A percentile compares a stretch with the other conserved stretches of the same genome.
Evolutionary conservation across 805 yeast genomes (phyloP).

Genomic region (Pichia deserticola): DNA sequence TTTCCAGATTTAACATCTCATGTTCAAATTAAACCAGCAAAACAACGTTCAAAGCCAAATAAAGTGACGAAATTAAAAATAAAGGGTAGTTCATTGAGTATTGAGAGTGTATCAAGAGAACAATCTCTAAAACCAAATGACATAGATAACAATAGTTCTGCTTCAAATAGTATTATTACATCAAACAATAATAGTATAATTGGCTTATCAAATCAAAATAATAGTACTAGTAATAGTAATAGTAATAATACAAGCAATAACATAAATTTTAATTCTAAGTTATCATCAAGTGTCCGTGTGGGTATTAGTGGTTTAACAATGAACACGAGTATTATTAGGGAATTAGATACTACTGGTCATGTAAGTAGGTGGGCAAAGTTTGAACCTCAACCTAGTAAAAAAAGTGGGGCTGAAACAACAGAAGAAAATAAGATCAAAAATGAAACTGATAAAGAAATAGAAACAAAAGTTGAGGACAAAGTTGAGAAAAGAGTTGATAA

Average conservation of each 20-base stretch:
- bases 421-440: too few relatives aligned
- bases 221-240: not conserved
- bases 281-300: conserved; percentile 9
- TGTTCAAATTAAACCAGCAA: conserved; percentile 4
- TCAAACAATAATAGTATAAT: too few relatives aligned
- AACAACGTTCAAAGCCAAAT: not conserved
- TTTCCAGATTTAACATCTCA: conserved; percentile 14
- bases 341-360: conserved; percentile 18
- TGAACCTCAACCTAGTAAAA: conserved; percentile 9
- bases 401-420: too few relatives aligned
- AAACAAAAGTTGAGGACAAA: too few relatives aligned
- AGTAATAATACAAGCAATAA: not conserved
- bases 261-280: not conserved
- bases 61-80: not conserved
- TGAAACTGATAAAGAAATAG: too few relatives aligned
- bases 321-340: conserved; percentile 21
- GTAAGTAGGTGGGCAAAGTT: conserved; percentile 7
- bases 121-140: not conserved
- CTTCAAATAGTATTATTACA: too few relatives aligned
- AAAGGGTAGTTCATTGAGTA: not conserved
- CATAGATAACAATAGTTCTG: too few relatives aligned
- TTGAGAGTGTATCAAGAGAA: not conserved
- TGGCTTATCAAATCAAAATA: too few relatives aligned
- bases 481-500: too few relatives aligned
- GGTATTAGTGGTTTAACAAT: conserved; percentile 21